Conservation (phyloP, 805 yeast species). For the Saccharomycopsis babjevae region DNA sequence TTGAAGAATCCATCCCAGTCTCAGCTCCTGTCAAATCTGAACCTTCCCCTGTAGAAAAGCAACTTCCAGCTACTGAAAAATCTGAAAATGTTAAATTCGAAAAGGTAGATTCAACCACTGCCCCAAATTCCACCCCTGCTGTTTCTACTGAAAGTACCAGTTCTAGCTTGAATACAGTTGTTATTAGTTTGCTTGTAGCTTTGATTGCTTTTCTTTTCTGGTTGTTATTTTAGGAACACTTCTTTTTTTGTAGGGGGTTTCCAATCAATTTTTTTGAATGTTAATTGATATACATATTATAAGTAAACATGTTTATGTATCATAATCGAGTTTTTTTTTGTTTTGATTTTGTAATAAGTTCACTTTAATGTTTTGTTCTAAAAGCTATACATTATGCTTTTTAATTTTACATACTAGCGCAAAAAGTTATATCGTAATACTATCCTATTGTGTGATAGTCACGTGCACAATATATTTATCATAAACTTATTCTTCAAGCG, state of each 20-base stretch:
- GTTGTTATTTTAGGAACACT: constrained; percentile 2
- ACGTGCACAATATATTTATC: too few species aligned
- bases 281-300: not conserved
- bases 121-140: constrained; percentile 2
- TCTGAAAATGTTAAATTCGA: constrained; percentile 18
- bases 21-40: constrained; percentile 20
- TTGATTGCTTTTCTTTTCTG: constrained; percentile 2
- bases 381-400: too few species aligned
- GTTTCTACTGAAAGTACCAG: constrained; percentile 17
- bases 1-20: constrained; percentile 13
- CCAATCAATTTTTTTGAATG: not conserved
- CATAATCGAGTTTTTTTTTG: constrained; percentile 1
- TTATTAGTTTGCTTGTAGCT: constrained; percentile 1
- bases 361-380: too few species aligned
- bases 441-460: too few species aligned
- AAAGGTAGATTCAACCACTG: constrained; percentile 18
- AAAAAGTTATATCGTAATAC: too few species aligned
- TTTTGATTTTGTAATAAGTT: too few species aligned
- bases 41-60: not conserved
- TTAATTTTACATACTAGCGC: too few species aligned
- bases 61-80: constrained; percentile 13
- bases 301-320: constrained; percentile 1
- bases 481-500: too few species aligned
- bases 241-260: not conserved
- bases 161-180: constrained; percentile 16